A percentile compares a stretch with the other conserved stretches of the same genome.
Evolutionary conservation across 441 rosid genomes (phyloP).

Genomic region (Corymbia calophylla): DNA sequence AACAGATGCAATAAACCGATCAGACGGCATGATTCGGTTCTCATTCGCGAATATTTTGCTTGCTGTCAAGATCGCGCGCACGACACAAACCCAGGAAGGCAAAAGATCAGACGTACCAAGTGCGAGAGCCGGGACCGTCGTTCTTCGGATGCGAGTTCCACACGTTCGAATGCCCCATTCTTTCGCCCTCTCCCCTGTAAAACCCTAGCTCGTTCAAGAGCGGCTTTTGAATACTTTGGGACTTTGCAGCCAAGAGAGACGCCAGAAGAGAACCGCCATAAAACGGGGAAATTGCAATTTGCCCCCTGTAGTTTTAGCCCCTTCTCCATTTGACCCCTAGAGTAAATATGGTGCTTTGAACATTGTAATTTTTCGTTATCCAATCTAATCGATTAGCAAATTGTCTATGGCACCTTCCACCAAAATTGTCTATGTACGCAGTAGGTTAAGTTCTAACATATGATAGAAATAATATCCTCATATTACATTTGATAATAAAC

Average conservation of each 20-base stretch:
- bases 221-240: background rate
- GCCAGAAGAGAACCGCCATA: too few relatives aligned
- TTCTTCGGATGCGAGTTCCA: slow-evolving; percentile 7
- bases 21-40: background rate
- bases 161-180: slow-evolving; percentile 8
- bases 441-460: background rate
- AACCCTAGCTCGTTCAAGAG: background rate
- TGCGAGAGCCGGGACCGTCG: slow-evolving; percentile 9
- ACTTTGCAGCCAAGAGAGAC: background rate
- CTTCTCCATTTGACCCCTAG: background rate
- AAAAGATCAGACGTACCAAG: background rate
- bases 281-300: background rate
- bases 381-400: background rate
- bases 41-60: background rate
- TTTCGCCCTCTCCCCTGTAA: background rate
- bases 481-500: background rate
- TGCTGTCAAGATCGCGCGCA: background rate
- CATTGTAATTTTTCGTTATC: background rate
- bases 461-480: too few relatives aligned
- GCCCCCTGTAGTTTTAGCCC: background rate
- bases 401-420: background rate
- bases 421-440: background rate
- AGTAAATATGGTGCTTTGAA: background rate
- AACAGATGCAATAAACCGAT: background rate
- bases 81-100: background rate